phyloP scores from a whole-genome alignment of 2,329 filamentous ascomycete species.

The Tricladium varicosporioides region DNA sequence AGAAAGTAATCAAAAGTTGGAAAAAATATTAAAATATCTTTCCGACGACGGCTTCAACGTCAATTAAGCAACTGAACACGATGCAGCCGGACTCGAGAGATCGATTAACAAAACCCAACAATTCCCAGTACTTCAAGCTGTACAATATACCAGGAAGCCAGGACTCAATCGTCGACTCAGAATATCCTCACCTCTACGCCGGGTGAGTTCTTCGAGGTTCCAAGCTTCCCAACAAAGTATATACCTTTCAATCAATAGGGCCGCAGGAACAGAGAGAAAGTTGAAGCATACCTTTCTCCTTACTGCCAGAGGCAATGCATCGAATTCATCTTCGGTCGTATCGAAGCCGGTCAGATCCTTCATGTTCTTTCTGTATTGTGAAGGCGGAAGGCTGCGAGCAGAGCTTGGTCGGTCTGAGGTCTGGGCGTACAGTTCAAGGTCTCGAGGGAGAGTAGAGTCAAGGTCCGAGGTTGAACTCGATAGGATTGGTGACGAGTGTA shows the following conservation, averaged over 20 bases:
- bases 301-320: conserved; percentile 48
- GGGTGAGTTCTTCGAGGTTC: background rate
- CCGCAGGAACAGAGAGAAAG: conserved; percentile 1
- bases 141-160: too few relatives aligned
- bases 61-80: too few relatives aligned
- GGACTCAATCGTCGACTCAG: too few relatives aligned
- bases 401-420: conserved; percentile 29
- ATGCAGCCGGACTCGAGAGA: too few relatives aligned
- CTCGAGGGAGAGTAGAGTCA: conserved; percentile 19
- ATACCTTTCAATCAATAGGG: background rate
- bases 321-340: conserved; percentile 46
- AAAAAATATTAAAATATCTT: background rate
- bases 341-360: conserved; percentile 31
- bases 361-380: conserved; percentile 30
- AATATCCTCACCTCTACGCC: too few relatives aligned
- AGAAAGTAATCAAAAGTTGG: background rate
- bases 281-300: conserved; percentile 48
- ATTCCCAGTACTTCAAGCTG: too few relatives aligned
- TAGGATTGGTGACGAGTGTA: conserved; percentile 19
- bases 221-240: background rate
- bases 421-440: conserved; percentile 22
- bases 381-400: conserved; percentile 21
- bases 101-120: too few relatives aligned
- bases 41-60: too few relatives aligned
- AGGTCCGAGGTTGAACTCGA: conserved; percentile 22